These are phyloP conservation scores for Teunomyces aglyptinius DNA, from an alignment of 805 yeast species.

Conservation along the genomic window DNA sequence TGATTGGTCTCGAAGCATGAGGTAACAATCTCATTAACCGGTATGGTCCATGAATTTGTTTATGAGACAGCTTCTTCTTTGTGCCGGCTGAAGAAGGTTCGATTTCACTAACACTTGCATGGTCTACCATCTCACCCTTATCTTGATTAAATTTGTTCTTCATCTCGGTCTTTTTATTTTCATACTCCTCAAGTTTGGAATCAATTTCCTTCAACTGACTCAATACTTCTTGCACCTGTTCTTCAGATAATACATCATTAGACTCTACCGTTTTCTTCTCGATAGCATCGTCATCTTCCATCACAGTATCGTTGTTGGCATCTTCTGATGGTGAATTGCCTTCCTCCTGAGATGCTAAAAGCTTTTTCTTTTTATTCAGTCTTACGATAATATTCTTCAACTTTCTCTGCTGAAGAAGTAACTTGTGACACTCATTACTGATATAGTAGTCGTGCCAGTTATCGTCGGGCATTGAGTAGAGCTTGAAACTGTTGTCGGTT, in stretches of 20 bases:
- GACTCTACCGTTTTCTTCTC: not conserved
- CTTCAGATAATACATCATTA: conserved; percentile 30
- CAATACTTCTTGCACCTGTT: conserved; percentile 30
- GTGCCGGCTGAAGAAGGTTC: conserved; percentile 11
- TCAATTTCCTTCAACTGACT: conserved; percentile 38
- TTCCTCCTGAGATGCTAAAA: conserved; percentile 11
- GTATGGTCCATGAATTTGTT: conserved; percentile 78
- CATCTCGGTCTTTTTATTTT: conserved; percentile 32
- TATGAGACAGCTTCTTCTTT: conserved; percentile 40
- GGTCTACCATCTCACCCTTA: conserved; percentile 9
- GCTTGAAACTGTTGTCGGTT: conserved; percentile 63
- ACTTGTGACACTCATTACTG: conserved; percentile 71
- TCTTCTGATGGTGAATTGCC: conserved; percentile 5
- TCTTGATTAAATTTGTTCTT: conserved; percentile 28
- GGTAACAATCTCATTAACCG: conserved; percentile 77
- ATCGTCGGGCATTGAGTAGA: conserved; percentile 68
- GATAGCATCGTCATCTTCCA: conserved; percentile 9
- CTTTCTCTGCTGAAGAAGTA: conserved; percentile 57
- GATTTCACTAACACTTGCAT: not conserved
- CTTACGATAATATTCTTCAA: conserved; percentile 46
- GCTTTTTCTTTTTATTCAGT: conserved; percentile 42
- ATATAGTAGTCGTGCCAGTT: conserved; percentile 71
- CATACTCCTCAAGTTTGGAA: conserved; percentile 35
- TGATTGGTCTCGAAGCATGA: conserved; percentile 76
- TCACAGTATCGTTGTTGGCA: conserved; percentile 10